These are phyloP conservation scores for Pythium plurisporium DNA, from an alignment of 352 stramenopile genomes.

Conservation along the genomic window DNA sequence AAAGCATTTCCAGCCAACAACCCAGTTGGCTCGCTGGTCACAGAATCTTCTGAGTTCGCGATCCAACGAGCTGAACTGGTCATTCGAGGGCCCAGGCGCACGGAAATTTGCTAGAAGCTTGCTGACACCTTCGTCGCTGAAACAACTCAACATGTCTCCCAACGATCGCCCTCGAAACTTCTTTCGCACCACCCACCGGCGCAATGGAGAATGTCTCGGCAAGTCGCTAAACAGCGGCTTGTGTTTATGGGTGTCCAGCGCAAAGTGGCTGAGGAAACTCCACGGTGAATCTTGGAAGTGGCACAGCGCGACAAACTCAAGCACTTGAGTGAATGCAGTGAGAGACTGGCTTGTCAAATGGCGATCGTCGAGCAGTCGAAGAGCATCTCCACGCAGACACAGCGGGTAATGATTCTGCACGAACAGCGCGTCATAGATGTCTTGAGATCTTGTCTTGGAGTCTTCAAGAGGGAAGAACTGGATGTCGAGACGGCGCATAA, in stretches of 20 bases:
- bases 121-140: slow-evolving; percentile 23
- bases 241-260: slow-evolving; percentile 19
- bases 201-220: slow-evolving; percentile 11
- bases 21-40: slow-evolving; percentile 32
- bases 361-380: slow-evolving; percentile 41
- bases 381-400: slow-evolving; percentile 37
- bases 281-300: slow-evolving; percentile 54
- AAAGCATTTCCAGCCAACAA: slow-evolving; percentile 67
- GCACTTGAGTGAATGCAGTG: slow-evolving; percentile 46
- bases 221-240: slow-evolving; percentile 21
- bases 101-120: neutral
- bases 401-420: slow-evolving; percentile 62
- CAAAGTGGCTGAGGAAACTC: slow-evolving; percentile 60
- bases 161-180: slow-evolving; percentile 12
- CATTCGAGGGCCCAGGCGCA: neutral
- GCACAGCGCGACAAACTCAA: slow-evolving; percentile 57
- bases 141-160: slow-evolving; percentile 28
- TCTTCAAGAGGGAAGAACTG: slow-evolving; percentile 79
- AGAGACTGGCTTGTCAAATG: slow-evolving; percentile 67
- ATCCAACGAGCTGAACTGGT: slow-evolving; percentile 35
- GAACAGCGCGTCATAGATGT: slow-evolving; percentile 69
- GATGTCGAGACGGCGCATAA: slow-evolving; percentile 53
- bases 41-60: slow-evolving; percentile 28
- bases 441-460: slow-evolving; percentile 67
- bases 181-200: slow-evolving; percentile 19